Evolutionary conservation across 352 stramenopile genomes (phyloP), one percentile per base, ranked within the genome.

Genomic region (Globisporangium parvum): DNA sequence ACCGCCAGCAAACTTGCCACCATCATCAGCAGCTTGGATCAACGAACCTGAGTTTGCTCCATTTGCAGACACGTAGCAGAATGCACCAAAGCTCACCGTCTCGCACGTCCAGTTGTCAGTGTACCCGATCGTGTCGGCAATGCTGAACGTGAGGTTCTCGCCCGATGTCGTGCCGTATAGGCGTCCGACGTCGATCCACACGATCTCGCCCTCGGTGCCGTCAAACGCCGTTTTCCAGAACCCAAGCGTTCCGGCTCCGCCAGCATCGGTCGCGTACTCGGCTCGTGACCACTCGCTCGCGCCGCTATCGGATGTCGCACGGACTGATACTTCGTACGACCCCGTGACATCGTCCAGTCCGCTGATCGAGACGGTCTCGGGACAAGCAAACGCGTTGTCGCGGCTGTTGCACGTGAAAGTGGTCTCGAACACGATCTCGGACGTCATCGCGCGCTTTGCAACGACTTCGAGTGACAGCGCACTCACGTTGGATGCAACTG

Each of bases 221-320:
- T 15, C 37, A 47, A 63, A 71, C 31, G 53, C 35, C 1, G 33
- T 20, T 26, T 62, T 33, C 40, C 40, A 10, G 68, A 68, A 68
- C 0, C 51, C 47, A 63, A 70, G 31, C 20, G 40, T 50, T 20
- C 71, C 51, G 33, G 28, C 0, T 39, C 55, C 37, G 6, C 42
- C 60, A 0, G 53, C 57, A 41, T 85, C 74, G 2, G 63, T 63
- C 12, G 47, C 24, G 23, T 69, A 80, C 1, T 59, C 56, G 0
- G 49, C 8, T 10, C 53, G 67, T 0, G 40, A 49, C 74, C 74
- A 85, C 17, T 35, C 23, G 14, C 71, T 85, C 11, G 41, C 4
- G 1, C 70, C 69, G 12, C 50, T 51, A 21, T 63, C 60, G 4
- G 71, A 70, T 28, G 71, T 52, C 17, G 71, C 55, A 2, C 71